These are phyloP conservation scores for Vaccinium myrtillus DNA, from an alignment of 148 eudicot genomes.

Conservation along the genomic window DNA sequence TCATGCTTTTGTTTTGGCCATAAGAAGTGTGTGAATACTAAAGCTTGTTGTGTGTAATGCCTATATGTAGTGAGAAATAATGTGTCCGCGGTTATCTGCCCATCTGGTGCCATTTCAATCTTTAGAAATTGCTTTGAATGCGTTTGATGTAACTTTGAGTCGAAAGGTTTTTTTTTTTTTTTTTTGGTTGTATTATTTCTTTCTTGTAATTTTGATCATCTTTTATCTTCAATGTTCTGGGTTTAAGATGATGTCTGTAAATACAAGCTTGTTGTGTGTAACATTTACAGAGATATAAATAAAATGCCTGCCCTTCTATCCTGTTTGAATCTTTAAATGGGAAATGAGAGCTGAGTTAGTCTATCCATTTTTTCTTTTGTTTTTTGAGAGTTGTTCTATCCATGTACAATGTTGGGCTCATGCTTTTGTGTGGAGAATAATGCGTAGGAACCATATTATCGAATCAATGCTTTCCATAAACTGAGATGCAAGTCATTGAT, in stretches of 20 bases:
- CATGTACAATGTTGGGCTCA: background rate
- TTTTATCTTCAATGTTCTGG: background rate
- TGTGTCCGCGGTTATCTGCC: background rate
- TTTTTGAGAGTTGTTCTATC: background rate
- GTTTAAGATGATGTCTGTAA: background rate
- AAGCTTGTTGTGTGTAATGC: background rate
- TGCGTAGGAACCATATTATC: background rate
- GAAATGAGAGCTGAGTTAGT: constrained; percentile 4
- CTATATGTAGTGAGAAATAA: background rate
- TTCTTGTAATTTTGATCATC: background rate
- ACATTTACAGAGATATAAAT: background rate
- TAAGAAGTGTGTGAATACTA: background rate
- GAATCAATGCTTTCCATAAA: background rate
- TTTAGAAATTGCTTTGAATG: background rate
- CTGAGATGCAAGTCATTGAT: background rate
- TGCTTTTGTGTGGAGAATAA: background rate
- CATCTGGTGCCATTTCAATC: background rate
- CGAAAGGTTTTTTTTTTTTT: background rate
- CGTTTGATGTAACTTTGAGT: background rate
- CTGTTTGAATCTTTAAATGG: background rate
- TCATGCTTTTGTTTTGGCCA: background rate
- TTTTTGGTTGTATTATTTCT: background rate
- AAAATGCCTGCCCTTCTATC: background rate
- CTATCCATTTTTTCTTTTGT: background rate
- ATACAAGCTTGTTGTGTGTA: background rate